Base-by-base conservation (phyloP, 163 green algal species). In the Trebouxiophyceae sp. region DNA sequence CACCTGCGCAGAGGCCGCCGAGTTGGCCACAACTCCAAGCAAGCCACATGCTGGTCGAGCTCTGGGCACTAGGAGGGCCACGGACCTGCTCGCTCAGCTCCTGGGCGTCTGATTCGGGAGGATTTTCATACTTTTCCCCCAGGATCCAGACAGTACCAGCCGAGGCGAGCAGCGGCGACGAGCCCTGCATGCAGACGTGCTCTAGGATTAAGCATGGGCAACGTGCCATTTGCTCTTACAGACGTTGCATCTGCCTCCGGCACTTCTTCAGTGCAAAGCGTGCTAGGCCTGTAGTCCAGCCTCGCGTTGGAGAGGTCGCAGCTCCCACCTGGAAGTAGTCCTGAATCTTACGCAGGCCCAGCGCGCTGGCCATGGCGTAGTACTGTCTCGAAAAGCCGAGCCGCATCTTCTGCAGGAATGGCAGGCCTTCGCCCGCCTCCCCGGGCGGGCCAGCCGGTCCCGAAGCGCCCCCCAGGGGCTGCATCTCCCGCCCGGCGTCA, bases 61-160 rank as follows among this genome's bases (percentile, higher is more conserved):
- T 8, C 39, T 50, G 8, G 16, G 16, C 16, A 50, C 8, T 50
- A 16, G 39, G 39, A 16, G 8, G 16, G 39, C 33, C n/a, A n/a
- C n/a, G n/a, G n/a, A 72, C 54, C 31, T 71, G 28, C 8, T 68
- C 34, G 4, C 46, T 45, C 31, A 83, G 60, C 1, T 62, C 22
- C 27, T 62, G 24, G 12, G 5, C 56, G 23, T 39, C 30, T 62
- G 57, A 66, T 65, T 71, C 60, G n/a, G 45, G 3, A 68, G n/a
- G 23, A 8, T 55, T 28, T 30, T 70, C n/a, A 45, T 88, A 86
- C 45, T 45, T 69, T 2, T 50, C 57, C 39, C 79, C 81, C 28
- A 88, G 65, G 20, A 88, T 57, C 62, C 79, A 86, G 0, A 79
- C 33, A 1, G 78, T 71, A 2, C 68, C 44, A 54, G 28, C 33